Evolutionary conservation across 345 rosid genomes (phyloP), one percentile per base, ranked within the genome.

Genomic region (Eucalyptus cloeziana): DNA sequence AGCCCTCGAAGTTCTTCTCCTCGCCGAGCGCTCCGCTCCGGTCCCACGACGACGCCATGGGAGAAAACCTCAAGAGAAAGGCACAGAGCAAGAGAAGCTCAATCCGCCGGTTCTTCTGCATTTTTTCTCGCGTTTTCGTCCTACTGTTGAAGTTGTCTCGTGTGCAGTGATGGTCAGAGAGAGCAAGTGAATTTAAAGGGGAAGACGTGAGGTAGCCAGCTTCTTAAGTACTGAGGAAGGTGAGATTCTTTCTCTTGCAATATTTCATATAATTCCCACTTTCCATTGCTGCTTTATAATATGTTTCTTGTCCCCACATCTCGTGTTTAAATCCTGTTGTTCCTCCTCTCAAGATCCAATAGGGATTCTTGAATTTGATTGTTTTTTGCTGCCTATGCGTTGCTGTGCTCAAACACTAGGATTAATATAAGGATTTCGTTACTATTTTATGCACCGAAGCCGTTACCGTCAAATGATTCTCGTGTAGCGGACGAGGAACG

Each of bases 1-100:
- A 93, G 13, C 94, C 97, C 86, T 92, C 95, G 86, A 89, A 94
- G 90, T 89, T 86, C 86, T 87, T 90, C 64, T 87, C 69, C 45
- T 2, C 43, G 4, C 85, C 40, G 58, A 87, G 69, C 44, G 43
- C 31, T n/a, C 79, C 10, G 60, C 49, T 64, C 45, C 25, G 25
- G 83, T 13, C 88, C 85, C 12, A 3, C 0, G 27, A 12, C 1
- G 85, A 3, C 30, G 2, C 85, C 85, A 21, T 11, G 27, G 15
- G 44, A 76, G 85, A 40, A 11, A 40, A 76, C 47, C 85, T 12
- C 85, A 22, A 6, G 47, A 76, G 85, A 40, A 44, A 76, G 47
- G 44, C 30, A 0, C 85, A 76, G 85, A 76, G 9, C 47, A 76
- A 76, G 47, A 76, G 85, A 10, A 76, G 27, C 85, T 76, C 85